Conservation (phyloP, 1,284 basidiomycete genomes). For the Rhodotorula sp. region DNA sequence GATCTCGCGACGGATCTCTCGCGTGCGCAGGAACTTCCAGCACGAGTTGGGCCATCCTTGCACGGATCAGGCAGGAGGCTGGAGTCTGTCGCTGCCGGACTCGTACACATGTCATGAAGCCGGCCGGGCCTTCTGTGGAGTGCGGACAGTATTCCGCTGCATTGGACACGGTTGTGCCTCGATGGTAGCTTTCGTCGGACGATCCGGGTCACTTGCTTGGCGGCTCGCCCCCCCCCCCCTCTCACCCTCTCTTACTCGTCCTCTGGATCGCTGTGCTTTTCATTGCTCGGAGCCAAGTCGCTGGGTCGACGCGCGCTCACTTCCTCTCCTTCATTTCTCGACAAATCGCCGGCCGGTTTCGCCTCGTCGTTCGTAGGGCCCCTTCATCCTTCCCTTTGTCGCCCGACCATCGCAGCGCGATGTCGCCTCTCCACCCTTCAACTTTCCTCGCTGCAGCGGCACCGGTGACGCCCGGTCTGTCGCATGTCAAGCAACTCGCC, state of each 20-base stretch:
- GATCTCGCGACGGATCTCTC: no score
- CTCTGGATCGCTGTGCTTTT: no score
- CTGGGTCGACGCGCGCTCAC: not conserved
- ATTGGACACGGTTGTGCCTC: not conserved
- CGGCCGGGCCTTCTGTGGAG: no score
- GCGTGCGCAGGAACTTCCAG: no score
- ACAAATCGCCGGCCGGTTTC: not conserved
- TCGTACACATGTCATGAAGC: no score
- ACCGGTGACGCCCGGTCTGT: not conserved
- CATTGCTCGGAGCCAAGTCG: not conserved
- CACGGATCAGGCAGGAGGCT: no score
- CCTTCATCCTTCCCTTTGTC: not conserved
- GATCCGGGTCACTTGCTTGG: not conserved
- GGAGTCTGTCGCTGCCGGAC: no score
- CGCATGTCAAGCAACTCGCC: conserved; percentile 3
- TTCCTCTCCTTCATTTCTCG: not conserved
- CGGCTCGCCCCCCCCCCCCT: not conserved
- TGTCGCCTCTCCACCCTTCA: conserved; percentile 2
- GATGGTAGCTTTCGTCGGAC: not conserved
- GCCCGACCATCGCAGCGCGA: not conserved
- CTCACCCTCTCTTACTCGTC: not conserved
- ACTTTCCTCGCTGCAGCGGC: not conserved
- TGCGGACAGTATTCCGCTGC: no score
- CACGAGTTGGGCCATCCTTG: no score
- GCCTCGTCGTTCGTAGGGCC: not conserved